Conservation (phyloP, 768 basidiomycete genomes). For the Cyclocybe cylindracea region DNA sequence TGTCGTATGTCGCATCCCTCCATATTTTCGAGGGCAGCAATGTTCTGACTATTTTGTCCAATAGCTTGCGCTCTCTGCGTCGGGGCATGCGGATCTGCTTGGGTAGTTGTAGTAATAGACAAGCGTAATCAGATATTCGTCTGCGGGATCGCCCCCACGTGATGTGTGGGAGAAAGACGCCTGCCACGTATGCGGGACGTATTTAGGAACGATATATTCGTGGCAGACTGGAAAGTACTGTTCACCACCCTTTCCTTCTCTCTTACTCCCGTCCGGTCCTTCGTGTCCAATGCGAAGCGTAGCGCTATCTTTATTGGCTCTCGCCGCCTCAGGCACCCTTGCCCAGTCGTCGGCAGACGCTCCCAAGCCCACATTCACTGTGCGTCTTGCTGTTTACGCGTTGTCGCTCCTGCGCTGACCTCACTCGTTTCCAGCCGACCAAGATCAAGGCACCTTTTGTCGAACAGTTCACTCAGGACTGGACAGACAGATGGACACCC, state of each 20-base stretch:
- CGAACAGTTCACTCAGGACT: constrained; percentile 95
- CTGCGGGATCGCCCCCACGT: constrained; percentile 27
- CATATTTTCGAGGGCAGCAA: constrained; percentile 2
- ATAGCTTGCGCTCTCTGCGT: constrained; percentile 90
- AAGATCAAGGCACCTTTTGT: constrained; percentile 85
- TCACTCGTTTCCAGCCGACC: constrained; percentile 55
- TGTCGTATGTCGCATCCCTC: constrained; percentile 48
- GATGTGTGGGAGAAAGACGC: constrained; percentile 37
- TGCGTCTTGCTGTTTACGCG: constrained; percentile 30
- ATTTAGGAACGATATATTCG: constrained; percentile 36
- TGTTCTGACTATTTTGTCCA: constrained; percentile 8
- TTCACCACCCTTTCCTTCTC: constrained; percentile 37
- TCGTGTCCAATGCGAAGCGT: constrained; percentile 87
- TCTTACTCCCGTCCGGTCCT: constrained; percentile 49
- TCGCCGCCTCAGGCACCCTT: constrained; percentile 63
- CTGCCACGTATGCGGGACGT: constrained; percentile 47
- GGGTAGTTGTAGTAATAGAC: constrained; percentile 34
- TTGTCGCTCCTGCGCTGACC: constrained; percentile 7
- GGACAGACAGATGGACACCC: constrained; percentile 91
- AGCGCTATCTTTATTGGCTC: constrained; percentile 76
- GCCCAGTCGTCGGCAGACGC: constrained; percentile 54
- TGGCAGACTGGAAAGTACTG: constrained; percentile 19
- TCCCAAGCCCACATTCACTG: constrained; percentile 71
- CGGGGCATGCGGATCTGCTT: constrained; percentile 92
- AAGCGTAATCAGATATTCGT: constrained; percentile 3